These are phyloP conservation scores for Flagelloscypha sp. DNA, from an alignment of 768 basidiomycete genomes.

Conservation along the genomic window DNA sequence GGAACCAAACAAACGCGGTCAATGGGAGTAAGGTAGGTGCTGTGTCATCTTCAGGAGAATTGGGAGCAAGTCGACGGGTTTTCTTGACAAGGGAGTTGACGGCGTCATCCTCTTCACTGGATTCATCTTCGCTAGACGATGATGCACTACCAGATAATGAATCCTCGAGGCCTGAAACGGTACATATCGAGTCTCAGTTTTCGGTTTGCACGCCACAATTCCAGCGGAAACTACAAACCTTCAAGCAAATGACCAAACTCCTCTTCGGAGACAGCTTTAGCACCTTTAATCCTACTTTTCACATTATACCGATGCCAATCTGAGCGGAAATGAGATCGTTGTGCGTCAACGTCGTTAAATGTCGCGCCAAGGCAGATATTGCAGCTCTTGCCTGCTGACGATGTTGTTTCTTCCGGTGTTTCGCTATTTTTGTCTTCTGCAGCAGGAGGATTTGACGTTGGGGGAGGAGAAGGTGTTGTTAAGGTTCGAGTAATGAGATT, in stretches of 20 bases:
- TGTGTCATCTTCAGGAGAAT: slow-evolving; percentile 16
- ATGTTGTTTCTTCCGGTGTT: slow-evolving; percentile 19
- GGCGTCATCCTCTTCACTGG: slow-evolving; percentile 54
- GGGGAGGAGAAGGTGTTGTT: slow-evolving; percentile 28
- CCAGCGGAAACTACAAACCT: slow-evolving; percentile 36
- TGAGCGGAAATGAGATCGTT: slow-evolving; percentile 79
- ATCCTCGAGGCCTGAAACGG: slow-evolving; percentile 57
- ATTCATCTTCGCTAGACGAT: slow-evolving; percentile 46
- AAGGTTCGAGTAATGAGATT: slow-evolving; percentile 60
- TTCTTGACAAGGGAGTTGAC: slow-evolving; percentile 62
- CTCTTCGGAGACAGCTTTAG: slow-evolving; percentile 54
- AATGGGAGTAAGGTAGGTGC: slow-evolving; percentile 35
- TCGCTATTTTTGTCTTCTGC: too few species aligned
- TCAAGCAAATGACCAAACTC: slow-evolving; percentile 76
- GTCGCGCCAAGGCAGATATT: slow-evolving; percentile 61
- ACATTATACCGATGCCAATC: slow-evolving; percentile 99
- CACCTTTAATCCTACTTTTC: slow-evolving; percentile 65
- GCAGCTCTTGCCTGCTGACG: slow-evolving; percentile 49
- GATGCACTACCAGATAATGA: slow-evolving; percentile 91
- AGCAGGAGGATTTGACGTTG: slow-evolving; percentile 22
- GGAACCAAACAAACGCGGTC: slow-evolving; percentile 85
- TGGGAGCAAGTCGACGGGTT: slow-evolving; percentile 42
- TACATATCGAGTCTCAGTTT: too few species aligned
- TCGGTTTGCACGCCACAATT: too few species aligned
- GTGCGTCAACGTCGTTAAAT: slow-evolving; percentile 73